Conservation (phyloP, 202 grass and related monocot species). For the Eragrostis tef region DNA sequence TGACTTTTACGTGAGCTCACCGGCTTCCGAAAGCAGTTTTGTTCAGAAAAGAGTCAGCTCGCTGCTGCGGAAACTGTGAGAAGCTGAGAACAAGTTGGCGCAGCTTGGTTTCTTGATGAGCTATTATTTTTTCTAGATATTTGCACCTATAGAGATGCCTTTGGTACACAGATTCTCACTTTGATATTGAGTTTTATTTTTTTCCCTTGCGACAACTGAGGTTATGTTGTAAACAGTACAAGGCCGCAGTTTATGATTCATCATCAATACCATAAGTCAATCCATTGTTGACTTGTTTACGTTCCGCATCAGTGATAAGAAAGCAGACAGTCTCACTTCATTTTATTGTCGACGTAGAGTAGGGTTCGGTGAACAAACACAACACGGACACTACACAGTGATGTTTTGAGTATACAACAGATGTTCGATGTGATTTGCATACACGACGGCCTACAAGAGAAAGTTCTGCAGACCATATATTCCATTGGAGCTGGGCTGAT, state of each 20-base stretch:
- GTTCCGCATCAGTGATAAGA: not conserved
- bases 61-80: not conserved
- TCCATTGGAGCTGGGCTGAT: not conserved
- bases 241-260: not conserved
- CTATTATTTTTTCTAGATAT: not conserved
- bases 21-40: not conserved
- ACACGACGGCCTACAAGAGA: not conserved
- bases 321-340: not conserved
- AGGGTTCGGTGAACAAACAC: not conserved
- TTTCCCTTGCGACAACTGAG: not conserved
- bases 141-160: not conserved
- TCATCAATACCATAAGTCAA: not conserved
- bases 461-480: not conserved
- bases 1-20: not conserved
- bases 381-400: not conserved
- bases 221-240: not conserved
- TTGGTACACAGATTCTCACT: not conserved
- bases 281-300: not conserved
- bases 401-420: not conserved
- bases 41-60: not conserved
- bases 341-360: not conserved
- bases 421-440: not conserved
- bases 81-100: not conserved
- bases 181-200: not conserved
- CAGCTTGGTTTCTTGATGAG: not conserved